A percentile compares a stretch with the other conserved stretches of the same genome.
These are phyloP conservation scores for Coniella lustricola DNA, from an alignment of 2,329 filamentous ascomycete genomes.

Conservation along the genomic window DNA sequence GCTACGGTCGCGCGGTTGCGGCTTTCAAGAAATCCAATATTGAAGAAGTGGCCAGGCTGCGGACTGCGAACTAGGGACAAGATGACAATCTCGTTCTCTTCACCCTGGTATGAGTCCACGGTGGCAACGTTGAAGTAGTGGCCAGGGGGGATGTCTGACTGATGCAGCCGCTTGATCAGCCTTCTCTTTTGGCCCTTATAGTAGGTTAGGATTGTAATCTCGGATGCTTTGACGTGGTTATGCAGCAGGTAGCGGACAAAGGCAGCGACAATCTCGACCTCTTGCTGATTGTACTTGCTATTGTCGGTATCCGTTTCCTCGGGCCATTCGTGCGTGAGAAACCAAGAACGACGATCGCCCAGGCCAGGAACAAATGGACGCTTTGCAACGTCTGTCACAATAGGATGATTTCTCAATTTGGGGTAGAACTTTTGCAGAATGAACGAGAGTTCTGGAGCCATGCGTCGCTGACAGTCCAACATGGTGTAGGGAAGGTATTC, in stretches of 20 bases:
- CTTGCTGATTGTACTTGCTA: conserved; percentile 62
- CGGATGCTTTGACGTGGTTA: conserved; percentile 51
- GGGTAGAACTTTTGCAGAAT: conserved; percentile 44
- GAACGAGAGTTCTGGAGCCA: conserved; percentile 38
- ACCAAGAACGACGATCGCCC: conserved; percentile 28
- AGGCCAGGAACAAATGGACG: conserved; percentile 40
- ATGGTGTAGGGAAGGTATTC: conserved; percentile 53
- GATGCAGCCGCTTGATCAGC: conserved; percentile 44
- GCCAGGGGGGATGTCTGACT: conserved; percentile 24
- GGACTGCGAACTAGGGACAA: conserved; percentile 76
- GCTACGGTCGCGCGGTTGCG: conserved; percentile 52
- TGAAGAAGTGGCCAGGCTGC: conserved; percentile 22
- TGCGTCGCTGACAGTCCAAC: conserved; percentile 60
- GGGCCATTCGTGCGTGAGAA: conserved; percentile 47
- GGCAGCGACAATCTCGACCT: conserved; percentile 68
- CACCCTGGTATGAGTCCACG: conserved; percentile 84
- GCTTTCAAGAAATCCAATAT: conserved; percentile 69
- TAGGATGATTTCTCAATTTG: conserved; percentile 35
- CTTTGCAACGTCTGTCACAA: conserved; percentile 26
- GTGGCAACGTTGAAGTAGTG: conserved; percentile 58
- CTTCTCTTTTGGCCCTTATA: conserved; percentile 76
- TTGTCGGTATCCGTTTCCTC: conserved; percentile 57
- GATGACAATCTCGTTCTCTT: conserved; percentile 79
- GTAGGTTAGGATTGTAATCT: conserved; percentile 79
- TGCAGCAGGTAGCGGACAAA: conserved; percentile 66